Evolutionary conservation across 78 protist genomes (phyloP).

Genomic region (Speleostelium caveatum): DNA sequence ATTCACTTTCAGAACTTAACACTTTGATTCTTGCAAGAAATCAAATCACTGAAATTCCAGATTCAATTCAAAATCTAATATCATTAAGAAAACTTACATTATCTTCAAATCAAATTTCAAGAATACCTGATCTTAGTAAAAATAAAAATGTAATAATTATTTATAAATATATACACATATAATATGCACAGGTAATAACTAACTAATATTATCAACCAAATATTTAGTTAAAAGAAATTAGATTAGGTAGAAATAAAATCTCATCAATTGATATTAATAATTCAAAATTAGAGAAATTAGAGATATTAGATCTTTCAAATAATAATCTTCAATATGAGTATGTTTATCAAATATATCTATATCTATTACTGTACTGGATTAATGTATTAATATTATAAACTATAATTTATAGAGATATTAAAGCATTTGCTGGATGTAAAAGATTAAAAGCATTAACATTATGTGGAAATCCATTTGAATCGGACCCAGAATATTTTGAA

Average conservation of each 20-base stretch:
- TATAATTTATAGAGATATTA: slow-evolving; percentile 18
- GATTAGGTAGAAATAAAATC: slow-evolving; percentile 32
- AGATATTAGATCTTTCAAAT: slow-evolving; percentile 46
- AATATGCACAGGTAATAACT: no score
- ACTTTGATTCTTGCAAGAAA: slow-evolving; percentile 61
- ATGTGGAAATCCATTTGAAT: slow-evolving; percentile 39
- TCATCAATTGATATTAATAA: slow-evolving; percentile 32
- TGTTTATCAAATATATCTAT: not conserved
- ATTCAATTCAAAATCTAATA: slow-evolving; percentile 9
- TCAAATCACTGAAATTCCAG: slow-evolving; percentile 20
- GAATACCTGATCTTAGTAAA: slow-evolving; percentile 27
- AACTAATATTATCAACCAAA: not conserved
- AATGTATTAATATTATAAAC: no score
- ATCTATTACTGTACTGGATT: no score
- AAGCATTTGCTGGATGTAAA: slow-evolving; percentile 17
- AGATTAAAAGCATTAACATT: slow-evolving; percentile 26
- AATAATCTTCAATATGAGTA: slow-evolving; percentile 24
- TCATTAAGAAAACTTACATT: slow-evolving; percentile 48
- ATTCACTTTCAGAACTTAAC: slow-evolving; percentile 20
- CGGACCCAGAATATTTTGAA: slow-evolving; percentile 1
- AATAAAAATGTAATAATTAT: slow-evolving; percentile 12
- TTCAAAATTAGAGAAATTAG: not conserved
- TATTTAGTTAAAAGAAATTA: slow-evolving; percentile 52
- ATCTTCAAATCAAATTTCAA: slow-evolving; percentile 23
- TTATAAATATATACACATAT: not conserved